Evolutionary conservation across 768 basidiomycete species (phyloP), one percentile per base, ranked within the genome.

Genomic region (Panellus pusillus): DNA sequence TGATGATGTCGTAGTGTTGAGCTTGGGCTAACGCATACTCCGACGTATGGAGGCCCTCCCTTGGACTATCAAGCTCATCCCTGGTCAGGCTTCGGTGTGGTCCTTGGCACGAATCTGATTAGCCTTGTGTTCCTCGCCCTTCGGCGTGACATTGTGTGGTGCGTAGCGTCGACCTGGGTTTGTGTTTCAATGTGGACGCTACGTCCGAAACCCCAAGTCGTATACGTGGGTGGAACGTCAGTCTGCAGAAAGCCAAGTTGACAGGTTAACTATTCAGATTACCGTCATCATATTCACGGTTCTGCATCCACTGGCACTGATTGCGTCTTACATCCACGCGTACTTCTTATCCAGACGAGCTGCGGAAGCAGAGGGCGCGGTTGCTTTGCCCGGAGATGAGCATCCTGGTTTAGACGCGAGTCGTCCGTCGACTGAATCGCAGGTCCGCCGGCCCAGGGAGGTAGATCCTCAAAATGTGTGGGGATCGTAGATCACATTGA

Each of bases 111-210:
- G 4, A 92, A 95, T 65, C 35, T 82, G 39, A 51, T 82, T 54
- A 80, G 80, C 3, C 61, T 89, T 0, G 31, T 83, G 32, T 77
- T 88, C 28, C 67, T 90, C 35, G 61, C 78, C 3, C n/a, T 79
- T 1, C 73, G 83, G 1, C 72, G 79, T 3, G 91, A 92, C 61
- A 69, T 91, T 44, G 85, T 91, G 0, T 91, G 87, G 87, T 82
- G 84, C 32, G 74, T 85, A 13, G 86, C 86, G 0, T 84, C 87
- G 0, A 84, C 82, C 0, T 92, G 89, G 89, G 77, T 88, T 18
- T 82, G 82, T 54, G 73, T 84, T 18, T 82, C 82, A 59, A 71
- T 91, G 5, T 89, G 85, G 84, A 67, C 70, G 19, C 70, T 74
- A 4, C 64, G 73, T 24, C 86, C 85, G 0, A 90, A 90, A 56